Evolutionary conservation across 1,284 basidiomycete genomes (phyloP), one percentile per base, ranked within the genome.

Genomic region (Pyrrhoderma noxium): DNA sequence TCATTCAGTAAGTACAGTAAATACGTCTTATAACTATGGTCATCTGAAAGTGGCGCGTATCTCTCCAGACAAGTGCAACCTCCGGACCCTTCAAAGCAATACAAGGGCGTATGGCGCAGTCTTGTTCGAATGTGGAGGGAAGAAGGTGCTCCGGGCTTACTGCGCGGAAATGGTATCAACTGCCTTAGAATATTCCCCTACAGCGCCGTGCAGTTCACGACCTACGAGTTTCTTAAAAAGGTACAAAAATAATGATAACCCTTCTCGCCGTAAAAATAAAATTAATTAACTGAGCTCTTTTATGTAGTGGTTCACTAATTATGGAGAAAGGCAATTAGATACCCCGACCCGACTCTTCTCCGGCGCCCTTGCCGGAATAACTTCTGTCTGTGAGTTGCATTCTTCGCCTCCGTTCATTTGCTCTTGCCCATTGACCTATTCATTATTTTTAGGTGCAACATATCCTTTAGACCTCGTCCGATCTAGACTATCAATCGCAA

Each of bases 401-500:
- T 31, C 7, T 27, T 37, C 43, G 42, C 47, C 44, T 46, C 41
- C n/a, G 25, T 19, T 25, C n/a, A 37, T 19, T 16, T 48, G 35
- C 9, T 16, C 35, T 16, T 37, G 35, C 16, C 35, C n/a, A n/a
- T n/a, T n/a, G n/a, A n/a, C n/a, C n/a, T n/a, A n/a, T n/a, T n/a
- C n/a, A n/a, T n/a, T n/a, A n/a, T 37, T 16, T 37, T 16, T 56
- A 87, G 89, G 86, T 57, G 80, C 89, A 27, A 97, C 93, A 62
- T 97, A 96, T 68, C 93, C 93, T 2, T 70, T 97, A 57, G 93
- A 97, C 66, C 80, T 97, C 49, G 89, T 97, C 19, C 80, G 93
- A 47, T 89, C 91, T n/a, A 79, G 93, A 44, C 73, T 97, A 58
- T 93, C 90, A 23, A 95, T 97, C 61, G 92, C 91, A 11, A 93